These are phyloP conservation scores for Alisma plantagoaquatica DNA, from an alignment of 106 monocot genomes.

Conservation along the genomic window DNA sequence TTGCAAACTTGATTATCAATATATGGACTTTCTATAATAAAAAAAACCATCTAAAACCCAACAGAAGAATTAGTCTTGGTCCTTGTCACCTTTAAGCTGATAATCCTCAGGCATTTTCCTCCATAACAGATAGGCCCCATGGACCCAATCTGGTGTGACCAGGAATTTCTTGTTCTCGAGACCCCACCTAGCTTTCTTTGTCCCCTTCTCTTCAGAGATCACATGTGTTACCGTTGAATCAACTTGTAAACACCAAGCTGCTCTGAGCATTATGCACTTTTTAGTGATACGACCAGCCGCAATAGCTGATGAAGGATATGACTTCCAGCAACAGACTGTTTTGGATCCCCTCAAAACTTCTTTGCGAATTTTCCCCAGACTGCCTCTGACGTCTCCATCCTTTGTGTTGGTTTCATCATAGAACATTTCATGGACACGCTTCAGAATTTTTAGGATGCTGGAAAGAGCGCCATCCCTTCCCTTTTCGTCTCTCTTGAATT, in stretches of 20 bases:
- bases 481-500: slow-evolving; percentile 59
- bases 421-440: slow-evolving; percentile 58
- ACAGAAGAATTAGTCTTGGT: too few relatives aligned
- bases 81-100: too few relatives aligned
- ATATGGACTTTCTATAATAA: too few relatives aligned
- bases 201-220: slow-evolving; percentile 35
- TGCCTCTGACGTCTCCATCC: slow-evolving; percentile 59
- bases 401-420: slow-evolving; percentile 42
- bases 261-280: slow-evolving; percentile 65
- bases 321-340: slow-evolving; percentile 57
- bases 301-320: slow-evolving; percentile 18
- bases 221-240: slow-evolving; percentile 68
- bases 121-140: slow-evolving; percentile 70
- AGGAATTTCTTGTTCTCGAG: slow-evolving; percentile 58
- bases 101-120: slow-evolving; percentile 49
- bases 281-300: slow-evolving; percentile 68
- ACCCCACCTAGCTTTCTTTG: slow-evolving; percentile 69
- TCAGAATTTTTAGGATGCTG: slow-evolving; percentile 54
- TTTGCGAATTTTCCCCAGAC: slow-evolving; percentile 29
- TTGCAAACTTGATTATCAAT: too few relatives aligned
- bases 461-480: slow-evolving; percentile 74
- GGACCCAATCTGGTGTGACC: slow-evolving; percentile 81
- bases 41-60: too few relatives aligned
- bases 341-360: slow-evolving; percentile 64
- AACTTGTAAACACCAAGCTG: slow-evolving; percentile 41